phyloP scores from a whole-genome alignment of 2,329 filamentous ascomycete genomes.

The Aspergillus awamori region DNA sequence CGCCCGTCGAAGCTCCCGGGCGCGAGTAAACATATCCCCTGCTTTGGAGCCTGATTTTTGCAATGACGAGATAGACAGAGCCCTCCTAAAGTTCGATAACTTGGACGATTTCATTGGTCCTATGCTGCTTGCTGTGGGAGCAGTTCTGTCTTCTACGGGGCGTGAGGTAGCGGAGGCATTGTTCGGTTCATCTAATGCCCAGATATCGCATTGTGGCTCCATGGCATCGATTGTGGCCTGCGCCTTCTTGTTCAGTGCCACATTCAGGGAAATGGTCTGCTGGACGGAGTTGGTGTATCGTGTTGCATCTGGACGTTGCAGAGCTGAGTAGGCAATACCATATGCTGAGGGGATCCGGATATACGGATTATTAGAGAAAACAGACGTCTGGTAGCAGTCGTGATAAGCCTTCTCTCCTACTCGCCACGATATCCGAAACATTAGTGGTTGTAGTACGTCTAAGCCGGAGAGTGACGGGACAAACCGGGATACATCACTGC shows the following conservation, averaged over 20 bases:
- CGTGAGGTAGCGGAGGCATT: not conserved
- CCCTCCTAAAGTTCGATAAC: not conserved
- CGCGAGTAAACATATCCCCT: not conserved
- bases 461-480: not conserved
- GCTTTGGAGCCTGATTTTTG: not conserved
- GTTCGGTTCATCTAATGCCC: not conserved
- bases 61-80: not conserved
- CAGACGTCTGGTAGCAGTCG: not conserved
- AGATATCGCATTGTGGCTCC: slow-evolving; percentile 6
- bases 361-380: slow-evolving; percentile 8
- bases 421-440: not conserved
- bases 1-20: not conserved
- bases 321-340: not conserved
- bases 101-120: not conserved
- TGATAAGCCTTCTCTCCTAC: slow-evolving; percentile 7
- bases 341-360: not conserved
- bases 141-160: not conserved
- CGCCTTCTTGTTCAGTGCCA: not conserved
- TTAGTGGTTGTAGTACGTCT: not conserved
- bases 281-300: not conserved
- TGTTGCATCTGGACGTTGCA: not conserved
- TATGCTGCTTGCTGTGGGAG: not conserved
- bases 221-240: not conserved
- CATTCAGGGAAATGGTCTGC: not conserved
- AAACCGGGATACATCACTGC: slow-evolving; percentile 12